phyloP scores from a whole-genome alignment of 371 early-diverging fungal species.

The Entomophthora muscae region DNA sequence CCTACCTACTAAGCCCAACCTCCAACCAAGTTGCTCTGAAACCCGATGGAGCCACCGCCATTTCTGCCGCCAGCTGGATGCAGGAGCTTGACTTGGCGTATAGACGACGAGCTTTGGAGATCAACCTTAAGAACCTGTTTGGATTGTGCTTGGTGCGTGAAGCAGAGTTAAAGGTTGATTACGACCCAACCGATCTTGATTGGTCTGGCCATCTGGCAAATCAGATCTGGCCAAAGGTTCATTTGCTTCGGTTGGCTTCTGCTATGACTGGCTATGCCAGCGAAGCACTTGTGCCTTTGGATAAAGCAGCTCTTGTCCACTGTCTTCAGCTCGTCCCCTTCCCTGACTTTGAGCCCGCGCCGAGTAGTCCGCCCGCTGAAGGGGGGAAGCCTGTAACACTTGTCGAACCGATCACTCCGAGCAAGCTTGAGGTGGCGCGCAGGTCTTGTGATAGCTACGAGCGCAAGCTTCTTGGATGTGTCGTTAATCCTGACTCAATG shows the following conservation, averaged over 20 bases:
- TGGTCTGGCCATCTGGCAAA: not conserved
- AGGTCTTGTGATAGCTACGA: conserved; percentile 22
- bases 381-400: not conserved
- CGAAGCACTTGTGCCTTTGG: not conserved
- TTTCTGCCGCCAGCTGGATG: not conserved
- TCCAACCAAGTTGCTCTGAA: not conserved
- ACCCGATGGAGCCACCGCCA: not conserved
- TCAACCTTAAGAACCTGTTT: not conserved
- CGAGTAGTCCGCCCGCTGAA: not conserved
- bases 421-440: not conserved
- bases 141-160: not conserved
- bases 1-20: not conserved
- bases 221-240: not conserved
- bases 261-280: not conserved
- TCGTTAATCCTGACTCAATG: conserved; percentile 27
- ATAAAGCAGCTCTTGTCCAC: not conserved
- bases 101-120: not conserved
- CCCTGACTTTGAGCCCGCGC: not conserved
- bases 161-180: not conserved
- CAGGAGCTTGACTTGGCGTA: not conserved
- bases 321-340: not conserved
- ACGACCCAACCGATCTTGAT: not conserved
- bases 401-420: not conserved
- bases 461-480: conserved; percentile 26
- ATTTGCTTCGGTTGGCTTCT: not conserved